These are phyloP conservation scores for Mortierella alpina DNA, from an alignment of 192 early-diverging fungal species.

Conservation along the genomic window DNA sequence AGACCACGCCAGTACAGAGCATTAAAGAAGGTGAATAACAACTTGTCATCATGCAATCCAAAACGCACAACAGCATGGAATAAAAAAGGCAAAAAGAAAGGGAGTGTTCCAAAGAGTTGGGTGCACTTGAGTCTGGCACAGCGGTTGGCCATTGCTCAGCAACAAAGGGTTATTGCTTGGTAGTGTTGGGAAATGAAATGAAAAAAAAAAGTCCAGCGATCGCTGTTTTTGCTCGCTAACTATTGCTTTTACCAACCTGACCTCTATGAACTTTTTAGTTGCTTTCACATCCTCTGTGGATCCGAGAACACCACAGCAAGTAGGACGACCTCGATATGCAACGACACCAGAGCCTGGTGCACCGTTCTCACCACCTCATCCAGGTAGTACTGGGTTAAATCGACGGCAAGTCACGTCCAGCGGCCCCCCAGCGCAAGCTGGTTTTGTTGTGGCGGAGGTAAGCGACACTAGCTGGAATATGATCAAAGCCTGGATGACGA, in stretches of 20 bases:
- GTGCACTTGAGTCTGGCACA: no score
- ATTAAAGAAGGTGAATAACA: slow-evolving; percentile 45
- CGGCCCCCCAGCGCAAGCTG: background rate
- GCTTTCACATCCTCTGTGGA: background rate
- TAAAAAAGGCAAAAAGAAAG: slow-evolving; percentile 1
- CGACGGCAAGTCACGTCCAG: slow-evolving; percentile 1
- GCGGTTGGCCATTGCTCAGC: no score
- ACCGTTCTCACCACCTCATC: slow-evolving; percentile 8
- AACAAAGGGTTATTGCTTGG: no score
- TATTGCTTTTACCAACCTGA: background rate
- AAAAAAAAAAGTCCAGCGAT: no score
- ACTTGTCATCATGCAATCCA: background rate
- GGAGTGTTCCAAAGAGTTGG: background rate
- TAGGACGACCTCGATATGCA: slow-evolving; percentile 5
- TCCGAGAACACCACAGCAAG: slow-evolving; percentile 10
- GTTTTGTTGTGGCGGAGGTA: slow-evolving; percentile 29
- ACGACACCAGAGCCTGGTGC: slow-evolving; percentile 10
- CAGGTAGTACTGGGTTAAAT: background rate
- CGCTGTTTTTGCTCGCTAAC: no score
- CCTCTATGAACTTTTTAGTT: background rate
- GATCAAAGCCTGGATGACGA: background rate
- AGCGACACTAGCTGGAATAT: background rate
- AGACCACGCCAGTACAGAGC: slow-evolving; percentile 41
- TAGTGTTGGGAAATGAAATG: no score
- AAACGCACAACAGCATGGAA: background rate